Conservation (phyloP, 1,139 yeast genomes). For the Blastobotrys niveus region DNA sequence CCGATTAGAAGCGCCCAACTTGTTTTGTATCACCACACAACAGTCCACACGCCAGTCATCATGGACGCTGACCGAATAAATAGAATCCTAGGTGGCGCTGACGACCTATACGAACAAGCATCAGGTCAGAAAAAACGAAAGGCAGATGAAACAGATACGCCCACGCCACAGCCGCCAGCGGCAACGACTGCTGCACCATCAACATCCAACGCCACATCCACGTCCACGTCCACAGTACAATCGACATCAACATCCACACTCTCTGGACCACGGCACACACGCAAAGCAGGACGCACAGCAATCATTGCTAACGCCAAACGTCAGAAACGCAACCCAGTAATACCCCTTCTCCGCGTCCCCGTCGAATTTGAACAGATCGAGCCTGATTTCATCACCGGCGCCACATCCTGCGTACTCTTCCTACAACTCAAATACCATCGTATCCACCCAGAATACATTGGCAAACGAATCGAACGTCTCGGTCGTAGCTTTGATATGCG, state of each 20-base stretch:
- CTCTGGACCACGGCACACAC: neutral
- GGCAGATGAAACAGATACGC: neutral
- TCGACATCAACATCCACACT: neutral
- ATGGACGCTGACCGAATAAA: constrained; percentile 9
- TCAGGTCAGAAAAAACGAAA: constrained; percentile 3
- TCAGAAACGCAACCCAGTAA: constrained; percentile 57
- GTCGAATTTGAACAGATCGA: constrained; percentile 44
- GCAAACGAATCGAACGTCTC: constrained; percentile 58
- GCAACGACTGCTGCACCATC: constrained; percentile 1
- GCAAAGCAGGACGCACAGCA: constrained; percentile 24
- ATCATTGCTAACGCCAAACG: constrained; percentile 44
- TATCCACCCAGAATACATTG: constrained; percentile 80
- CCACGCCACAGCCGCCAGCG: neutral
- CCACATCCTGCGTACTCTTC: constrained; percentile 62
- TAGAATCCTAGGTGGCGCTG: constrained; percentile 1
- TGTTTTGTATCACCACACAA: no score
- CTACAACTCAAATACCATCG: constrained; percentile 75
- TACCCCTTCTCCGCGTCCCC: constrained; percentile 45
- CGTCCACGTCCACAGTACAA: neutral
- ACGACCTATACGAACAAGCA: constrained; percentile 3
- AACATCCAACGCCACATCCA: neutral
- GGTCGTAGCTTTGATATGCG: constrained; percentile 48
- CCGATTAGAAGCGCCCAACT: no score
- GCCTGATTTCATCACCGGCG: constrained; percentile 61
- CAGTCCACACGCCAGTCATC: no score